Evolutionary conservation across 2,329 filamentous ascomycete genomes (phyloP).

Genomic region (Hymenoscyphus salicellus): DNA sequence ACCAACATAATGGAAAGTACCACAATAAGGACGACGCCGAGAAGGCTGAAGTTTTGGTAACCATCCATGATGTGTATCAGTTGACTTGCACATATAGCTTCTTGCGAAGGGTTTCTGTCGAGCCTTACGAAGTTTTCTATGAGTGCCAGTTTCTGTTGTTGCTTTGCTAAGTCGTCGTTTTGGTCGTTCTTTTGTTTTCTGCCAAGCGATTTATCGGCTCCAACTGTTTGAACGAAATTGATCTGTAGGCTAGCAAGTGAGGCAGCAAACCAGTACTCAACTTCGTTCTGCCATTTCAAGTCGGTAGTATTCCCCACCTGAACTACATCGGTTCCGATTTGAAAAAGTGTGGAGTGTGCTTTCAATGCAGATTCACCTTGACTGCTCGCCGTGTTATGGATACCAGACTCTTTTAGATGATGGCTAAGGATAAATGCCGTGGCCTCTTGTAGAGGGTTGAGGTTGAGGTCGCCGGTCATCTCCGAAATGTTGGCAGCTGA

Average conservation of each 20-base stretch:
- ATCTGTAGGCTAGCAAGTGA: constrained; percentile 6
- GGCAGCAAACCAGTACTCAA: constrained; percentile 1
- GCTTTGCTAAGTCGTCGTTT: background rate
- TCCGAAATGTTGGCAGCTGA: background rate
- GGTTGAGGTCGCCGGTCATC: background rate
- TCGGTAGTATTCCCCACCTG: background rate
- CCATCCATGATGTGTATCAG: constrained; percentile 16
- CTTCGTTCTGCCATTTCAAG: constrained; percentile 5
- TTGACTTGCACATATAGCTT: constrained; percentile 18
- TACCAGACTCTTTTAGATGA: background rate
- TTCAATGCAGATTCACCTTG: background rate
- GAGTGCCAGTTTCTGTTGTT: background rate
- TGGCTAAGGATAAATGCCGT: background rate
- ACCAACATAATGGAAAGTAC: constrained; percentile 13
- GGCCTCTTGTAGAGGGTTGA: background rate
- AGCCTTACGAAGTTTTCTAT: background rate
- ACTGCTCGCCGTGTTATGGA: background rate
- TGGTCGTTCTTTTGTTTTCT: constrained; percentile 35
- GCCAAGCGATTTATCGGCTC: too few species aligned
- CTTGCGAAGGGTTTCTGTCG: background rate
- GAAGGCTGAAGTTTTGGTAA: constrained; percentile 21
- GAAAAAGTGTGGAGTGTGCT: background rate
- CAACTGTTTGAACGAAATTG: constrained; percentile 22
- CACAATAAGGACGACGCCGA: constrained; percentile 18
- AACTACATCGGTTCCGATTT: background rate